Base-by-base conservation (phyloP, 164 flowering plant genomes). In the Tetracentron sinense region DNA sequence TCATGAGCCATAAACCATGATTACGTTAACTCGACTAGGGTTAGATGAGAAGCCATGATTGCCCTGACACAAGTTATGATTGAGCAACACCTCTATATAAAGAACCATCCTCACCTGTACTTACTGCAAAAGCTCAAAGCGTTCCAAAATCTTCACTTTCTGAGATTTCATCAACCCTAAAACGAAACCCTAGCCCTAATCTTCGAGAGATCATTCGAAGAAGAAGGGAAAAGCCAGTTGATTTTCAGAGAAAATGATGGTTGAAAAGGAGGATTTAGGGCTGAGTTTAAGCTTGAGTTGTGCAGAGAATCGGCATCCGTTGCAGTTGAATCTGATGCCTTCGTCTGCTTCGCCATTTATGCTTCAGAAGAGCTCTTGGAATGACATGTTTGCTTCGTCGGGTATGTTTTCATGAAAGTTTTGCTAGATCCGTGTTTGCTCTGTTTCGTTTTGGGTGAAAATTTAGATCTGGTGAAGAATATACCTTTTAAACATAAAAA, bases 221-320 rank as follows among this genome's bases (percentile, higher is more conserved):
- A 14, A 3, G 22, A 7, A 57, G 23, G 15, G 8, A n/a, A 27
- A 33, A 3, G 20, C 19, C 1, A 26, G 61, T 21, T 23, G 35
- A 25, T 28, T 1, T 30, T 21, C 14, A 56, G 52, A 2, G 54
- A 47, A 63, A 27, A 80, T 77, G 86, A 75, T 76, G 77, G 75
- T 76, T 58, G 88, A 64, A 22, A 87, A 77, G 48, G 90, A 87
- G 51, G 92, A 87, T 72, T 70, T 92, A 63, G 90, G 94, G 26
- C 67, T 92, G 79, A 84, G 86, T 54, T 71, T 89, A 57, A 81
- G 91, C 62, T 64, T 86, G 64, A 80, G 74, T 33, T 73, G 70
- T 51, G 46, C 69, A 12, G 71, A 72, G 25, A 75, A 67, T 19
- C 75, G 54, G 7, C 63, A 67, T 23, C 42, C 77, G 31, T 58